Evolutionary conservation across 441 rosid genomes (phyloP).

Genomic region (Capsella rubella): DNA sequence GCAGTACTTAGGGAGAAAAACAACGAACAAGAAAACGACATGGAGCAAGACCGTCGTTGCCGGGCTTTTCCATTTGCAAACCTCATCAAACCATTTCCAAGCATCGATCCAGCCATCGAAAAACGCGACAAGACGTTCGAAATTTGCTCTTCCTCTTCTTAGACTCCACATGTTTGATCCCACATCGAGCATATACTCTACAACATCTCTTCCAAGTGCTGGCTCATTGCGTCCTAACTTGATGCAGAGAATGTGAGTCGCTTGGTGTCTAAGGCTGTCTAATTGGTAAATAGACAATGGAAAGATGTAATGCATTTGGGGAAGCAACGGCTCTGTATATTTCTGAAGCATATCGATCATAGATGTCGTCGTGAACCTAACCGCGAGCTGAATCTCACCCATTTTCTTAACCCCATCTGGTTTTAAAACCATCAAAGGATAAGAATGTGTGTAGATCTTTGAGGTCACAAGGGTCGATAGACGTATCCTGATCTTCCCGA

Average conservation of each 20-base stretch:
- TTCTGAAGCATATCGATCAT: conserved; percentile 36
- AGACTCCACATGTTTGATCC: conserved; percentile 48
- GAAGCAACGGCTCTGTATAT: conserved; percentile 41
- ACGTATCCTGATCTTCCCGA: conserved; percentile 60
- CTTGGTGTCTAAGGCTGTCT: conserved; percentile 47
- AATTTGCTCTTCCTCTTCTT: conserved; percentile 47
- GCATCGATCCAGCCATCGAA: conserved; percentile 19
- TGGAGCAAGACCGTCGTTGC: conserved; percentile 27
- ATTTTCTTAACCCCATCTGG: conserved; percentile 51
- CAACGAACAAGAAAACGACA: conserved; percentile 16
- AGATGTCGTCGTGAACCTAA: conserved; percentile 45
- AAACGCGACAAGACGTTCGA: conserved; percentile 35
- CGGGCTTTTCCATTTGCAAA: conserved; percentile 47
- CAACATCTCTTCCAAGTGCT: conserved; percentile 50
- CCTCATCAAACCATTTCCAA: conserved; percentile 46
- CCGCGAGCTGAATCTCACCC: conserved; percentile 53
- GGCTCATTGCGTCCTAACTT: conserved; percentile 46
- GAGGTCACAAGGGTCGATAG: conserved; percentile 48
- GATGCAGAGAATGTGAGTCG: conserved; percentile 35
- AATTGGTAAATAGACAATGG: conserved; percentile 46
- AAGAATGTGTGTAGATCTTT: conserved; percentile 47
- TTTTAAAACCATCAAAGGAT: conserved; percentile 49
- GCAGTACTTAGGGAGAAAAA: conserved; percentile 22
- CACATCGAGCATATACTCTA: conserved; percentile 50
- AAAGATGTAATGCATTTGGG: conserved; percentile 43